Percentiles rank a stretch among this genome's conserved stretches.
Conservation (phyloP, 2,329 filamentous ascomycete species). For the Cladosporium velox region DNA sequence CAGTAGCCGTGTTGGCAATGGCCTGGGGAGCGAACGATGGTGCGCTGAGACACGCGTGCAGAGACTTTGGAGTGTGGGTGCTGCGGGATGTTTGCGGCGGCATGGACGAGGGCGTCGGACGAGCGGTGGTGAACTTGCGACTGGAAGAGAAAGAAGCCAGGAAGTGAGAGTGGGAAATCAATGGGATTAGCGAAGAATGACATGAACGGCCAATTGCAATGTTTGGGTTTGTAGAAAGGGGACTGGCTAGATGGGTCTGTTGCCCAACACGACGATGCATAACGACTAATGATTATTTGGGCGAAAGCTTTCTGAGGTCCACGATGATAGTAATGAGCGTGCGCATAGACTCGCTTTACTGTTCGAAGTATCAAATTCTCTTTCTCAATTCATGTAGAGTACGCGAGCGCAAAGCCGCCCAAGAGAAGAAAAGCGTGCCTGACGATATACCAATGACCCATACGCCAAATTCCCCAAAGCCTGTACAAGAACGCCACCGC, state of each 20-base stretch:
- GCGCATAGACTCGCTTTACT: background rate
- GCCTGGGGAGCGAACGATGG: slow-evolving; percentile 66
- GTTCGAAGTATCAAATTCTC: background rate
- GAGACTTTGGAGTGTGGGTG: slow-evolving; percentile 61
- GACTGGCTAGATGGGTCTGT: background rate
- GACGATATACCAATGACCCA: background rate
- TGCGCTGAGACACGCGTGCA: slow-evolving; percentile 60
- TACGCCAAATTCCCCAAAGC: background rate
- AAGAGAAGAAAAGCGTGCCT: background rate
- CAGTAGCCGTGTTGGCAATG: slow-evolving; percentile 55
- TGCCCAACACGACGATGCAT: background rate
- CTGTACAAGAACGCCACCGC: slow-evolving; percentile 5
- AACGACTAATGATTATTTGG: background rate
- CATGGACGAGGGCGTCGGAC: slow-evolving; percentile 63
- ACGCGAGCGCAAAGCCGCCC: background rate
- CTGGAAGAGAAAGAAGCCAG: background rate
- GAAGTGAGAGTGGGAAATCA: background rate
- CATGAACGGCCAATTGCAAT: background rate
- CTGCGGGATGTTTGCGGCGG: slow-evolving; percentile 66
- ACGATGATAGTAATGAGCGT: background rate
- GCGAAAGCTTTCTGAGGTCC: background rate
- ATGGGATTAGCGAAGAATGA: background rate
- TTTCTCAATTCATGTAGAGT: background rate
- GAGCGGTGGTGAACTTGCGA: slow-evolving; percentile 37
- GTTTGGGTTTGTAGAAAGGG: background rate